Percentiles rank a stretch among this genome's conserved stretches.
phyloP scores from a whole-genome alignment of 2,329 filamentous ascomycete species.

The Alternaria sp. region DNA sequence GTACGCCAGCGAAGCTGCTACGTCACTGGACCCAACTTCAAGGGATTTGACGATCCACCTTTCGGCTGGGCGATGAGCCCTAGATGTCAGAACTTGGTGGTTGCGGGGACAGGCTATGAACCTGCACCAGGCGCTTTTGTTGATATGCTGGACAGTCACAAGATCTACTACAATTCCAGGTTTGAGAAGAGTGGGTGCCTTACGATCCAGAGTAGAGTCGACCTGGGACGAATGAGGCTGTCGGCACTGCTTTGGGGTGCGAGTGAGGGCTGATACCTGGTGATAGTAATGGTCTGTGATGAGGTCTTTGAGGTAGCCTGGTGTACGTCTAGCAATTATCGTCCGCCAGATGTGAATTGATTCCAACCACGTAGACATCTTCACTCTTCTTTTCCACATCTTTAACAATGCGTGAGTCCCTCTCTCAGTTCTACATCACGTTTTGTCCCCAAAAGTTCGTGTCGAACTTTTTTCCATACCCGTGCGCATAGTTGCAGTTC shows the following conservation, averaged over 20 bases:
- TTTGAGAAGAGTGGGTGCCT: not conserved
- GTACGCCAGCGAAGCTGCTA: not conserved
- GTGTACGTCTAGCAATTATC: not conserved
- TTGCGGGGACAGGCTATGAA: not conserved
- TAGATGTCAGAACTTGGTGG: not conserved
- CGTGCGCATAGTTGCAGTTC: not conserved
- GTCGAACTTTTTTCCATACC: too few relatives aligned
- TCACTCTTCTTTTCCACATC: rapidly evolving
- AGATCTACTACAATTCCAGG: not conserved
- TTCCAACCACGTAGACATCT: not conserved
- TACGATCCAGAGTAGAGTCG: not conserved
- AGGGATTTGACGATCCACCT: not conserved
- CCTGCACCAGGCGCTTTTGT: not conserved
- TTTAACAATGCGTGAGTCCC: too few relatives aligned
- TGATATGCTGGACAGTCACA: not conserved
- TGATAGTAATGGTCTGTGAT: not conserved
- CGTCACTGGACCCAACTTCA: not conserved
- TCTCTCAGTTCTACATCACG: too few relatives aligned
- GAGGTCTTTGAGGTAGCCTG: not conserved
- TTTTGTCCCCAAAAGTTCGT: too few relatives aligned
- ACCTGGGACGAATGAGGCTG: not conserved
- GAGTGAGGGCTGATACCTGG: not conserved
- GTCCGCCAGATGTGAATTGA: rapidly evolving
- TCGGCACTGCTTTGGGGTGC: not conserved
- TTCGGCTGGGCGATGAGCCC: not conserved